Conservation (phyloP, 2,329 filamentous ascomycete genomes). For the Aaosphaeria arxii region DNA sequence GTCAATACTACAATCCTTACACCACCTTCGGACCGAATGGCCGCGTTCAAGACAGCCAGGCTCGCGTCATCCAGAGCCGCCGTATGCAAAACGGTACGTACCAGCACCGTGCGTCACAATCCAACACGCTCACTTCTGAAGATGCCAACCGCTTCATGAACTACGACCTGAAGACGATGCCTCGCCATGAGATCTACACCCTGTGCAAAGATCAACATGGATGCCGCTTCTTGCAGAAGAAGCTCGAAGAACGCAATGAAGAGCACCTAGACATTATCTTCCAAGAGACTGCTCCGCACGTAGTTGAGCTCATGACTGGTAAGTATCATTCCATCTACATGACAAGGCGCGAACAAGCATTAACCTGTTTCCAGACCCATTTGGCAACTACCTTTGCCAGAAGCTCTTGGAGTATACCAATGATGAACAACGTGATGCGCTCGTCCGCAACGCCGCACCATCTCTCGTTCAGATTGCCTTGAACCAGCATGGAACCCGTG, state of each 20-base stretch:
- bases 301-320: slow-evolving; percentile 93
- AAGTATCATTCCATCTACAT: slow-evolving; percentile 10
- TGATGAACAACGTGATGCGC: slow-evolving; percentile 87
- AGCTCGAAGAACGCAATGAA: slow-evolving; percentile 83
- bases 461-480: slow-evolving; percentile 91
- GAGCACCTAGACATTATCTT: slow-evolving; percentile 91
- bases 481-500: slow-evolving; percentile 95
- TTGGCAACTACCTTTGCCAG: slow-evolving; percentile 98
- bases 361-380: slow-evolving; percentile 63
- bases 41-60: slow-evolving; percentile 69
- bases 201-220: slow-evolving; percentile 98
- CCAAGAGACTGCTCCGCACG: slow-evolving; percentile 86
- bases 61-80: slow-evolving; percentile 71
- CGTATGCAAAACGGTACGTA: slow-evolving; percentile 73
- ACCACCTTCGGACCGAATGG: slow-evolving; percentile 38
- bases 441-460: slow-evolving; percentile 85
- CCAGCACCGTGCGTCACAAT: not conserved
- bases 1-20: slow-evolving; percentile 25
- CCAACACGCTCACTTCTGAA: slow-evolving; percentile 13
- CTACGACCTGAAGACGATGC: slow-evolving; percentile 74
- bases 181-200: slow-evolving; percentile 74
- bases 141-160: slow-evolving; percentile 74
- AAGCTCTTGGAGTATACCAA: slow-evolving; percentile 95
- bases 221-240: slow-evolving; percentile 94
- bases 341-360: not conserved